phyloP scores from a whole-genome alignment of 495 filamentous ascomycete species.

The Rhizodiscina lignyota region DNA sequence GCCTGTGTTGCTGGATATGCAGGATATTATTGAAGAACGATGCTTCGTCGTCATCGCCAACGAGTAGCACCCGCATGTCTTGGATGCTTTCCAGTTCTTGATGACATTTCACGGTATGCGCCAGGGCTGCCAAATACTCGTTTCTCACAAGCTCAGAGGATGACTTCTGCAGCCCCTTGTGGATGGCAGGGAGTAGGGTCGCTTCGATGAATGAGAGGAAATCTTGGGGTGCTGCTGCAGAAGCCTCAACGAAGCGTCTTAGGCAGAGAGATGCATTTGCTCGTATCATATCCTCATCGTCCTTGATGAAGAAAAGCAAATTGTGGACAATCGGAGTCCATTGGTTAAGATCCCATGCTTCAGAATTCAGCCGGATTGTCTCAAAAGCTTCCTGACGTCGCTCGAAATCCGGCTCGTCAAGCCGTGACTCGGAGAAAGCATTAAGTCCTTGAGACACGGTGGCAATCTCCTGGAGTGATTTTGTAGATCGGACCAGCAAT shows the following conservation, averaged over 20 bases:
- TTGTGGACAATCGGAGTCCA: slow-evolving; percentile 89
- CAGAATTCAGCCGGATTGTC: slow-evolving; percentile 38
- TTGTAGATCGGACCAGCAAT: slow-evolving; percentile 47
- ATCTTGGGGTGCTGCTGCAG: no score
- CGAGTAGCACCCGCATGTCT: slow-evolving; percentile 63
- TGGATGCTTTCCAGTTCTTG: no score
- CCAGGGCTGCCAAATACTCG: slow-evolving; percentile 64
- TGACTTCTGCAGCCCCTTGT: slow-evolving; percentile 52
- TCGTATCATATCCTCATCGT: slow-evolving; percentile 74
- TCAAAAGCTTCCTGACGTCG: slow-evolving; percentile 63
- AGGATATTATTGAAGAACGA: slow-evolving; percentile 89
- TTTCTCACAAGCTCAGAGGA: slow-evolving; percentile 70
- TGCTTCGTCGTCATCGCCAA: slow-evolving; percentile 67
- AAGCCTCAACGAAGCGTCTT: slow-evolving; percentile 59
- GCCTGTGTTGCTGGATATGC: slow-evolving; percentile 78
- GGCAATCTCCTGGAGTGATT: slow-evolving; percentile 44
- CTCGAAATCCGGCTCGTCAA: slow-evolving; percentile 80
- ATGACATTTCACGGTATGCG: slow-evolving; percentile 56
- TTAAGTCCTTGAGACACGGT: slow-evolving; percentile 66
- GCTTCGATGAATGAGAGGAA: slow-evolving; percentile 37
- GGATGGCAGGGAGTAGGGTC: slow-evolving; percentile 58
- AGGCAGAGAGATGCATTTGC: slow-evolving; percentile 70
- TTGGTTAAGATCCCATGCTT: slow-evolving; percentile 47
- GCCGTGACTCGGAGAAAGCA: slow-evolving; percentile 43
- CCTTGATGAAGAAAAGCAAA: slow-evolving; percentile 72